Base-by-base conservation (phyloP, 1,284 basidiomycete genomes). In the Malassezia obtusa region DNA sequence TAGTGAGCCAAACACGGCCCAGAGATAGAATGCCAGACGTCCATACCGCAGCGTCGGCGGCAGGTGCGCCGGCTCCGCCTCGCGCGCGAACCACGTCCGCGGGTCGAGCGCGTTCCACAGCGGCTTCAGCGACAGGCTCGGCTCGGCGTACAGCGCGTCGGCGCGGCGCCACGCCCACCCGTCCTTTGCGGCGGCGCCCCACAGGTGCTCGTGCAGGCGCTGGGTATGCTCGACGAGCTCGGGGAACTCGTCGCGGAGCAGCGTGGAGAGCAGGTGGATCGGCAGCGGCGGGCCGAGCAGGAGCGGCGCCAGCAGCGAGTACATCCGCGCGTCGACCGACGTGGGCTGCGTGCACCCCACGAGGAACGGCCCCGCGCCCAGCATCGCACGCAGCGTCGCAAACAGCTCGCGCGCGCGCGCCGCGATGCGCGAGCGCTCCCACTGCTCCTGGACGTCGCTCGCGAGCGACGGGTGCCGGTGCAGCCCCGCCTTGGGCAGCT, bases 1-100 rank as follows among this genome's bases (percentile, higher is more conserved):
- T 12, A 68, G 48, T 33, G 65, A 32, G 11, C 61, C 66, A 2
- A 68, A 19, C n/a, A 68, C 32, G 8, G 66, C 66, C 19, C 58
- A 58, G 25, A 56, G 54, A 40, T 62, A 55, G 61, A 64, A 68
- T 31, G 61, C 28, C 11, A 54, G 47, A 21, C 66, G 53, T 17
- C 66, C 66, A 28, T 55, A 45, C 8, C 58, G 50, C 53, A 67
- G 28, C 19, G 50, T 50, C 15, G 49, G 33, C 19, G 51, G 45
- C 21, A 47, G 38, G n/a, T 19, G 10, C 17, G 30, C 6, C 24
- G 26, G 17, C 28, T 4, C 4, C 11, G 12, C 19, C 36, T 26
- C 12, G n/a, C n/a, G 25, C 25, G 28, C 2, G 21, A 49, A 44
- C 45, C 36, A 49, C n/a, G 47, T 24, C 17, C 54, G 26, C 9